Conservation (phyloP, 2,329 filamentous ascomycete genomes). For the Alternaria solani region DNA sequence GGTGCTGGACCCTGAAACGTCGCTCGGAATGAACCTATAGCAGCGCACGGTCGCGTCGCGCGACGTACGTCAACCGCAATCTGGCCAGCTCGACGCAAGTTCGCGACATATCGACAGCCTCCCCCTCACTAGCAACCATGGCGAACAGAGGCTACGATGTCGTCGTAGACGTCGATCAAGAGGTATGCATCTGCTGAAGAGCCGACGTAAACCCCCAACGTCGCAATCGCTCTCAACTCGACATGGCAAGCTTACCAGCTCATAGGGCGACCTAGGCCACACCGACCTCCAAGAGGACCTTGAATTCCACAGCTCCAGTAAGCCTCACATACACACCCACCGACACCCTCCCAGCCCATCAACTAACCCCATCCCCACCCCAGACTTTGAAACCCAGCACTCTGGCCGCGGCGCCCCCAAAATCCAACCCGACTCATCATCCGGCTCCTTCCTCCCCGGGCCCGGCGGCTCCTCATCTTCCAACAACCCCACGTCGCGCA, state of each 20-base stretch:
- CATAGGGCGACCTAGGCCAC: conserved; percentile 92
- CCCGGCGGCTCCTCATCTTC: conserved; percentile 28
- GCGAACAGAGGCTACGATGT: conserved; percentile 93
- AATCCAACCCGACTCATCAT: conserved; percentile 53
- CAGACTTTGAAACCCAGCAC: conserved; percentile 72
- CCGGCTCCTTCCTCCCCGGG: conserved; percentile 49
- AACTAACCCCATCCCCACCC: conserved; percentile 1
- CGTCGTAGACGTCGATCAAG: conserved; percentile 95
- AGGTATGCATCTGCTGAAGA: conserved; percentile 64
- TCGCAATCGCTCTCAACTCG: neutral
- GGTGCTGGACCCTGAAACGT: conserved; percentile 19
- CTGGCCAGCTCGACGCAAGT: conserved; percentile 43
- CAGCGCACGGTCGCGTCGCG: conserved; percentile 32
- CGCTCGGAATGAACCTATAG: conserved; percentile 27
- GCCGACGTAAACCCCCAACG: neutral
- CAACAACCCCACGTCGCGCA: conserved; percentile 53
- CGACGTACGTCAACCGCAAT: conserved; percentile 43
- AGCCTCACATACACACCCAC: conserved; percentile 21
- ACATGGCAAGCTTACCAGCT: conserved; percentile 24
- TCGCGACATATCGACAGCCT: conserved; percentile 16
- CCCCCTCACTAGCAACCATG: conserved; percentile 58
- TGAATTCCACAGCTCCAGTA: conserved; percentile 93
- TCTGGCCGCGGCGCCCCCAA: conserved; percentile 57
- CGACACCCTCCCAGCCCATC: neutral
- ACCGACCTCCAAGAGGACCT: conserved; percentile 98